These are phyloP conservation scores for Exserohilum rostratum DNA, from an alignment of 2,329 filamentous ascomycete species.

Conservation along the genomic window DNA sequence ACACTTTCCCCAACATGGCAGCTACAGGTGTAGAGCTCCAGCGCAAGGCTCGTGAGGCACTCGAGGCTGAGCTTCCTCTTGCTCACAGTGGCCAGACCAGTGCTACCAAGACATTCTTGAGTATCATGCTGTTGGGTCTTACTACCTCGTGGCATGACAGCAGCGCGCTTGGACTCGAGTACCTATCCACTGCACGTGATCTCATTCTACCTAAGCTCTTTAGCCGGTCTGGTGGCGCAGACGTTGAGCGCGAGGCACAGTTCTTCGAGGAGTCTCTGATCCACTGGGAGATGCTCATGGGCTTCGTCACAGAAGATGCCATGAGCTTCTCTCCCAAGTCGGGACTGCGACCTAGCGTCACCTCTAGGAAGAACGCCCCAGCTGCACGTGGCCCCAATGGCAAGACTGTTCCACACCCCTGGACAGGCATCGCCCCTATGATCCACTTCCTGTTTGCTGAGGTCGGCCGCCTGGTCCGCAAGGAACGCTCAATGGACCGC, in stretches of 20 bases:
- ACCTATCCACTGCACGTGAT: constrained; percentile 56
- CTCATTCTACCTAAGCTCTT: constrained; percentile 54
- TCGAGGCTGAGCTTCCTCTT: constrained; percentile 56
- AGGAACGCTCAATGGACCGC: constrained; percentile 41
- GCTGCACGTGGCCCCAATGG: constrained; percentile 38
- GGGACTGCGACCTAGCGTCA: constrained; percentile 29
- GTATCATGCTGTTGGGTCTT: constrained; percentile 64
- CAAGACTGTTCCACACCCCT: constrained; percentile 54
- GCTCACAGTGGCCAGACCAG: constrained; percentile 49
- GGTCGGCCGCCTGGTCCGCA: constrained; percentile 53
- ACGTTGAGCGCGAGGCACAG: constrained; percentile 47
- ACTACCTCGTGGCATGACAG: constrained; percentile 67
- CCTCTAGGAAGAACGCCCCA: constrained; percentile 26
- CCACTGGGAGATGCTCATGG: constrained; percentile 66
- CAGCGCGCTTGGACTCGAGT: constrained; percentile 60
- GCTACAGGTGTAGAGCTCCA: constrained; percentile 59
- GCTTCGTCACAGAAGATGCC: constrained; percentile 57
- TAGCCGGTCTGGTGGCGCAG: constrained; percentile 37
- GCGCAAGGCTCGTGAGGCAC: constrained; percentile 58
- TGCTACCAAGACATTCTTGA: constrained; percentile 61
- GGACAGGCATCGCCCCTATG: constrained; percentile 57
- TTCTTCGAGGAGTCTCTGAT: constrained; percentile 64
- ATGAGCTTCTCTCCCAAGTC: constrained; percentile 42
- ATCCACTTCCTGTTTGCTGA: constrained; percentile 55
- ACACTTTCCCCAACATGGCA: constrained; percentile 62